Conservation (phyloP, 1,284 basidiomycete species). For the Austropuccinia psidii region DNA sequence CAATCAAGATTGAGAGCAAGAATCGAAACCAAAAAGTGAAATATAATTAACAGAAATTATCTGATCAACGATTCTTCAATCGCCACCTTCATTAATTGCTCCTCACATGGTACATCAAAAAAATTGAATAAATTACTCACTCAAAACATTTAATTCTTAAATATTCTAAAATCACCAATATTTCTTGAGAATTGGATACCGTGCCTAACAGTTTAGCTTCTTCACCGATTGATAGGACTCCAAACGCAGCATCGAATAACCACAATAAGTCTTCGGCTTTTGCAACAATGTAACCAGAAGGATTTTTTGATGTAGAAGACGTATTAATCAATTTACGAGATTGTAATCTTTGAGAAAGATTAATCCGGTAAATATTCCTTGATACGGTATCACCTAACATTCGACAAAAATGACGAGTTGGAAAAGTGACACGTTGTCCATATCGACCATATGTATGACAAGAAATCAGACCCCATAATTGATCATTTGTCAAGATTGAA, state of each 20-base stretch:
- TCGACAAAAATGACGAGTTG: constrained; percentile 50
- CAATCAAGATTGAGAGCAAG: not conserved
- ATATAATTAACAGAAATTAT: not conserved
- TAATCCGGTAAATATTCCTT: constrained; percentile 71
- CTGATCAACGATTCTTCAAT: not conserved
- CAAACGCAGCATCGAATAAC: constrained; percentile 76
- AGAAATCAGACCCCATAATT: constrained; percentile 74
- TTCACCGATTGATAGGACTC: constrained; percentile 74
- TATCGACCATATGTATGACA: constrained; percentile 71
- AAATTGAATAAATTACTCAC: too few relatives aligned
- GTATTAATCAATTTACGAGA: constrained; percentile 76
- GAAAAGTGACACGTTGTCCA: constrained; percentile 51
- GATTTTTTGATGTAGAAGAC: constrained; percentile 62
- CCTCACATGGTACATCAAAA: too few relatives aligned
- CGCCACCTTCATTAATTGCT: too few relatives aligned
- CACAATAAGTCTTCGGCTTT: constrained; percentile 74
- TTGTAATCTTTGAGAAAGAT: constrained; percentile 68
- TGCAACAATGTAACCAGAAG: constrained; percentile 75
- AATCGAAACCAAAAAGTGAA: not conserved
- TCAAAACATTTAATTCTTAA: constrained; percentile 68
- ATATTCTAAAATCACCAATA: constrained; percentile 74
- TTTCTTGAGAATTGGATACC: constrained; percentile 73
- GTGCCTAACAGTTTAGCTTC: constrained; percentile 76
- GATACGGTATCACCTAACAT: constrained; percentile 75
- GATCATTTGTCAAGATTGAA: constrained; percentile 76